Percentiles rank a stretch among this genome's conserved stretches.
phyloP scores from a whole-genome alignment of 306 rosid genomes.

The Cotoneaster glaucophyllus region DNA sequence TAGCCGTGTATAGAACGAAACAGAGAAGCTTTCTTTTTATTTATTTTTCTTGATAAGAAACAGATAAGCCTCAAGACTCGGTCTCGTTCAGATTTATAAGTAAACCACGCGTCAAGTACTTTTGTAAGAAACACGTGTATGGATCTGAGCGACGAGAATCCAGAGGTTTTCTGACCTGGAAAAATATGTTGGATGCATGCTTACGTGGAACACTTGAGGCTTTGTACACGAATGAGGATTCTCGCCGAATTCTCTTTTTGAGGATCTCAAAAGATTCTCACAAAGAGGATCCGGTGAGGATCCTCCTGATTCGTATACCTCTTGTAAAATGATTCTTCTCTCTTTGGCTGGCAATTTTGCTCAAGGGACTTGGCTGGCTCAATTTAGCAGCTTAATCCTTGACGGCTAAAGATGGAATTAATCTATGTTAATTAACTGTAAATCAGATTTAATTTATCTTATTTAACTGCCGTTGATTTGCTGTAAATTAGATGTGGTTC shows the following conservation, averaged over 20 bases:
- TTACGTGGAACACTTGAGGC: not conserved
- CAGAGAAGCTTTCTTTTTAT: not conserved
- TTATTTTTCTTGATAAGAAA: not conserved
- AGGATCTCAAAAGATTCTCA: too few relatives aligned
- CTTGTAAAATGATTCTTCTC: not conserved
- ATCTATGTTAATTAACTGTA: too few relatives aligned
- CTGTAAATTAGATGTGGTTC: not conserved
- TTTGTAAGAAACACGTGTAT: not conserved
- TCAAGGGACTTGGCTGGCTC: not conserved
- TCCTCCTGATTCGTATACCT: too few relatives aligned
- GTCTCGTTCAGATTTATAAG: not conserved
- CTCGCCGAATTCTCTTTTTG: fast-evolving
- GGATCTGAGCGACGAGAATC: not conserved
- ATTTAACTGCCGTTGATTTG: not conserved
- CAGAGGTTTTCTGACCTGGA: not conserved
- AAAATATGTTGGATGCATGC: not conserved
- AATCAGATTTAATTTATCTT: not conserved
- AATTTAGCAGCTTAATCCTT: not conserved
- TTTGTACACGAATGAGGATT: not conserved
- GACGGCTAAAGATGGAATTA: not conserved
- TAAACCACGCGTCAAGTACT: too few relatives aligned
- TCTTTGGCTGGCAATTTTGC: not conserved
- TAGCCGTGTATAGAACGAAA: not conserved
- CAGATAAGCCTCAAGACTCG: not conserved
- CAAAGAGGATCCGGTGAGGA: fast-evolving